A percentile compares a stretch with the other conserved stretches of the same genome.
Conservation (phyloP, 352 stramenopile genomes). For the Pythium plurisporium region DNA sequence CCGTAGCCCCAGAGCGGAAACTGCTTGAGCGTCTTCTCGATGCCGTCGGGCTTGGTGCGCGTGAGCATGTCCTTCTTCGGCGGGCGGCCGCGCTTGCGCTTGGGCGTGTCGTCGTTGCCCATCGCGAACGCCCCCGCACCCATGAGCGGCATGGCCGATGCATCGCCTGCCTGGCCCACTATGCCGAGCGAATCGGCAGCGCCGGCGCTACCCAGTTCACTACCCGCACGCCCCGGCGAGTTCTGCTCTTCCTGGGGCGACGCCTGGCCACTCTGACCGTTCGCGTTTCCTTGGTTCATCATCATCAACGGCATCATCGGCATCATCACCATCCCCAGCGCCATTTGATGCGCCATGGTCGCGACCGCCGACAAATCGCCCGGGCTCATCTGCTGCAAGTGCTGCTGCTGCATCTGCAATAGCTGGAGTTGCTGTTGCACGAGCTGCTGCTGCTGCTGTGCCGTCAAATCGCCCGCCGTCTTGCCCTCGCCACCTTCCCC, state of each 20-base stretch:
- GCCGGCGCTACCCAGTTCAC: not conserved
- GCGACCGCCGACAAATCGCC: constrained; percentile 41
- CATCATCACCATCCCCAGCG: constrained; percentile 65
- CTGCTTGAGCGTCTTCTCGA: constrained; percentile 58
- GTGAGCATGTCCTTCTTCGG: constrained; percentile 62
- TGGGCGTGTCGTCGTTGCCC: constrained; percentile 50
- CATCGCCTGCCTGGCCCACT: constrained; percentile 9
- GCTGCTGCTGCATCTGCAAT: constrained; percentile 46
- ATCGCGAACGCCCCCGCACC: constrained; percentile 25
- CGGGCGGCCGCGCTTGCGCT: constrained; percentile 64
- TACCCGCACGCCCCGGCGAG: constrained; percentile 6
- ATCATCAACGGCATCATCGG: constrained; percentile 77
- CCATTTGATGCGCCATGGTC: constrained; percentile 62
- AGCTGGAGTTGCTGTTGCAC: constrained; percentile 66
- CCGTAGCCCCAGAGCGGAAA: constrained; percentile 61
- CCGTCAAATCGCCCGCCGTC: constrained; percentile 26
- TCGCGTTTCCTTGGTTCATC: constrained; percentile 35
- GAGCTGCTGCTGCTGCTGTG: constrained; percentile 49
- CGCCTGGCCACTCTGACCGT: constrained; percentile 7
- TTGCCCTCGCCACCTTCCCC: not conserved
- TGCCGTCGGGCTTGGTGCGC: constrained; percentile 35
- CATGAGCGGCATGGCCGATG: constrained; percentile 29
- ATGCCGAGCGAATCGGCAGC: constrained; percentile 14
- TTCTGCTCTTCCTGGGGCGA: constrained; percentile 14
- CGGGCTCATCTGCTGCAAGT: constrained; percentile 52